These are phyloP conservation scores for Aureobasidium leucospermi DNA, from an alignment of 2,329 filamentous ascomycete genomes.

Conservation along the genomic window DNA sequence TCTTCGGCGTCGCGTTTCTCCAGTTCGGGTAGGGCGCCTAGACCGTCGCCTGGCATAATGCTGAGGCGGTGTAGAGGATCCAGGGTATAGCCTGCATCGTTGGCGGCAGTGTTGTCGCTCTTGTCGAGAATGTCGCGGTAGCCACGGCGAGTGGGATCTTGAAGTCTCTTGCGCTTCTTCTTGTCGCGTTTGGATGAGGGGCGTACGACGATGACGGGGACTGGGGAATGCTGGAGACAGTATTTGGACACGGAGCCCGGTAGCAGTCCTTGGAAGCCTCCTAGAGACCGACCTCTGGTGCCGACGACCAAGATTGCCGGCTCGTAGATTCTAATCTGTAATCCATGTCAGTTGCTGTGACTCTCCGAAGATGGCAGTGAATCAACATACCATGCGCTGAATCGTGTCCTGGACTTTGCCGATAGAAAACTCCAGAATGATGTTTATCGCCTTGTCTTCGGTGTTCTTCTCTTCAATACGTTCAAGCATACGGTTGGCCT, in stretches of 20 bases:
- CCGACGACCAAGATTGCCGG: slow-evolving; percentile 87
- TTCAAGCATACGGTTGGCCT: slow-evolving; percentile 67
- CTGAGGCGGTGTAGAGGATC: slow-evolving; percentile 43
- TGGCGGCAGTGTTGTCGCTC: slow-evolving; percentile 33
- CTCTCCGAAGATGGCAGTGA: background rate
- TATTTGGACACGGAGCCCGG: slow-evolving; percentile 91
- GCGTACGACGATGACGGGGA: slow-evolving; percentile 86
- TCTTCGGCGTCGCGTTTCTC: slow-evolving; percentile 23
- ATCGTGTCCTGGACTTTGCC: slow-evolving; percentile 88
- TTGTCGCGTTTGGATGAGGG: slow-evolving; percentile 81
- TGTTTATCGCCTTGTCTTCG: slow-evolving; percentile 73
- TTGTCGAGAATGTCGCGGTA: slow-evolving; percentile 73
- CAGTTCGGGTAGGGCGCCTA: slow-evolving; percentile 26
- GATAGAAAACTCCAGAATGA: slow-evolving; percentile 79
- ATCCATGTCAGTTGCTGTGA: background rate
- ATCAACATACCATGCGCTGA: slow-evolving; percentile 66
- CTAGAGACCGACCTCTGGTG: slow-evolving; percentile 74
- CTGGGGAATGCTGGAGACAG: slow-evolving; percentile 85
- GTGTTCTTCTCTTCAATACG: slow-evolving; percentile 73
- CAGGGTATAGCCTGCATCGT: slow-evolving; percentile 47
- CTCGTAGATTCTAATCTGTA: slow-evolving; percentile 81
- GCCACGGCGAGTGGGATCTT: slow-evolving; percentile 66
- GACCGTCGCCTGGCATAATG: slow-evolving; percentile 32
- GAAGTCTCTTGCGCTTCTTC: slow-evolving; percentile 77
- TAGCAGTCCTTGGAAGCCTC: slow-evolving; percentile 77